Conservation (phyloP, 805 yeast genomes). For the Metschnikowia corniflorae region DNA sequence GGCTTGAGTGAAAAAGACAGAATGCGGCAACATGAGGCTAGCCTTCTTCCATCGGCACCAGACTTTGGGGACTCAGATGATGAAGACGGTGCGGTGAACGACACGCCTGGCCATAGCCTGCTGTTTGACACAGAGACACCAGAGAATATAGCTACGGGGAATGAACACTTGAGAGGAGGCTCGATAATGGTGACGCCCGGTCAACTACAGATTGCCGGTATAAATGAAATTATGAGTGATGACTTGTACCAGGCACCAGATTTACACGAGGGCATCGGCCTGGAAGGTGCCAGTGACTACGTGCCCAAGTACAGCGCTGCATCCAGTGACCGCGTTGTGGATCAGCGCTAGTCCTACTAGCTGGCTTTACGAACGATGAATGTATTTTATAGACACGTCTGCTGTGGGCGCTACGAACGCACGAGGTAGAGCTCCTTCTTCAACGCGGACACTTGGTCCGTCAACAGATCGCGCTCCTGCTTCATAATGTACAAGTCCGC, state of each 20-base stretch:
- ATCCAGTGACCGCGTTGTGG: constrained; percentile 25
- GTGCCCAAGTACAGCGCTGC: constrained; percentile 35
- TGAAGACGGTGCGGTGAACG: constrained; percentile 6
- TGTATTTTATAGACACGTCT: not conserved
- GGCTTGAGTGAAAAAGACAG: constrained; percentile 56
- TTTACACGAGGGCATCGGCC: constrained; percentile 17
- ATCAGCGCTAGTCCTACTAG: too few relatives aligned
- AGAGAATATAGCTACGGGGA: not conserved
- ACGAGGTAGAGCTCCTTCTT: constrained; percentile 52
- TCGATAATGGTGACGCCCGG: not conserved
- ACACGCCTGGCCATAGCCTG: not conserved
- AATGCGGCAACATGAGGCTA: constrained; percentile 50
- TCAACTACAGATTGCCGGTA: constrained; percentile 4
- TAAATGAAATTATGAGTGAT: constrained; percentile 12
- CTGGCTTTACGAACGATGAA: not conserved
- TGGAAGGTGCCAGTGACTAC: constrained; percentile 24
- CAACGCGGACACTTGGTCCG: constrained; percentile 53
- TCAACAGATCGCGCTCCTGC: constrained; percentile 80
- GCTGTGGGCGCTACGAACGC: too few relatives aligned
- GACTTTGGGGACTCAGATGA: constrained; percentile 23
- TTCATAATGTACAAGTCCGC: constrained; percentile 78
- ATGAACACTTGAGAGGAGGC: not conserved
- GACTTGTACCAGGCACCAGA: constrained; percentile 18
- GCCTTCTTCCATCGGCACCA: constrained; percentile 60
- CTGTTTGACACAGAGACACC: too few relatives aligned